Conservation (phyloP, 1,284 basidiomycete species). For the Cryptococcus sp. region DNA sequence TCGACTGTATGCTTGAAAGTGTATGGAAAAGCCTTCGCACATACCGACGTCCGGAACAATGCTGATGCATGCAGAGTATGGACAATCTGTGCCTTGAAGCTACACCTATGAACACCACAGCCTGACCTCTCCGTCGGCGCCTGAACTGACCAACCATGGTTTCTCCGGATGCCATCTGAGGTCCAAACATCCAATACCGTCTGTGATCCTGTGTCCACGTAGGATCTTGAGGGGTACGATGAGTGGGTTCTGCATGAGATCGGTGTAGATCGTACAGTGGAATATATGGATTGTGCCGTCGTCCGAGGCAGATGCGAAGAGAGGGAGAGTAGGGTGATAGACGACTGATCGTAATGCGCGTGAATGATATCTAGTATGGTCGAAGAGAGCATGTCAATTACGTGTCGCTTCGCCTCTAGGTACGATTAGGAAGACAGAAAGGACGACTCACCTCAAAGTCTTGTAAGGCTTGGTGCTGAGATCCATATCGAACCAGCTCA, state of each 20-base stretch:
- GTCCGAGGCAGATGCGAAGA: slow-evolving; percentile 94
- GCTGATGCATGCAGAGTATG: no score
- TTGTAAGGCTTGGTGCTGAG: slow-evolving; percentile 95
- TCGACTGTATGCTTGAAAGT: no score
- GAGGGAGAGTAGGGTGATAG: slow-evolving; percentile 91
- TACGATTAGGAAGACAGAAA: background rate
- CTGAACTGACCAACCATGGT: slow-evolving; percentile 91
- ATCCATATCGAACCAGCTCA: slow-evolving; percentile 99
- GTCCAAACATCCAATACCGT: slow-evolving; percentile 88
- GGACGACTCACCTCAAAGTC: slow-evolving; percentile 69
- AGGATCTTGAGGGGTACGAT: slow-evolving; percentile 98
- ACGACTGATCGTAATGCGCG: slow-evolving; percentile 87
- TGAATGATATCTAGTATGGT: slow-evolving; percentile 74
- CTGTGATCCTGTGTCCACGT: slow-evolving; percentile 78
- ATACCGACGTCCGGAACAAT: no score
- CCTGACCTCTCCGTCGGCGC: slow-evolving; percentile 84
- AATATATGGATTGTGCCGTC: slow-evolving; percentile 97
- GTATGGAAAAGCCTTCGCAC: no score
- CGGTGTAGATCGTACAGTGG: slow-evolving; percentile 90
- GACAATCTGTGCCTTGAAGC: no score
- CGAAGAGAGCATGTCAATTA: background rate
- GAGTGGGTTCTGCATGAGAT: slow-evolving; percentile 91
- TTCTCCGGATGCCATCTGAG: slow-evolving; percentile 84
- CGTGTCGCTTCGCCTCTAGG: no score
- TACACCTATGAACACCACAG: slow-evolving; percentile 66